phyloP scores from a whole-genome alignment of 176 grass and related monocot species.

The Triticum timopheevii region DNA sequence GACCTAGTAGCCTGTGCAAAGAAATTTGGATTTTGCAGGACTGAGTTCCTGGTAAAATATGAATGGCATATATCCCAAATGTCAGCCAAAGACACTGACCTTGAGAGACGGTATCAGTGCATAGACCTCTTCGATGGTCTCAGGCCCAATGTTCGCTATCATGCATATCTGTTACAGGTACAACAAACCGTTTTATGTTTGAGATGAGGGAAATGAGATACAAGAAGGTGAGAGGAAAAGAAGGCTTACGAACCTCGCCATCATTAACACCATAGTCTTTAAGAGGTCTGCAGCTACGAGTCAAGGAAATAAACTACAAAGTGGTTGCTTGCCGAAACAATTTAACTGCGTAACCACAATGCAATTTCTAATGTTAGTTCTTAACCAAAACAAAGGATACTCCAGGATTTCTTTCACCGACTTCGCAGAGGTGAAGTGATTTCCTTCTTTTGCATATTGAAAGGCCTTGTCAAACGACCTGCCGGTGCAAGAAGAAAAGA shows the following conservation, averaged over 20 bases:
- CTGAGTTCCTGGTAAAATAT: conserved; percentile 3
- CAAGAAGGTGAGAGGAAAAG: conserved; percentile 1
- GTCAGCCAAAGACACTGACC: conserved; percentile 51
- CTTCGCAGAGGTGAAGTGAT: conserved; percentile 50
- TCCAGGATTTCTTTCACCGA: conserved; percentile 68
- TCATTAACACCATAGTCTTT: conserved; percentile 66
- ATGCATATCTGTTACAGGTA: conserved; percentile 65
- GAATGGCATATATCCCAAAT: not conserved
- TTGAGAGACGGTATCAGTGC: conserved; percentile 88
- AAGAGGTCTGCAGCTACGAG: conserved; percentile 59
- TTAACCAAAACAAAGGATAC: conserved; percentile 63
- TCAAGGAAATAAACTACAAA: conserved; percentile 51
- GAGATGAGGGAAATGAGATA: conserved; percentile 15
- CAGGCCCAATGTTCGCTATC: conserved; percentile 83
- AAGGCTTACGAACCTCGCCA: conserved; percentile 66
- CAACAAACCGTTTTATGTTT: not conserved
- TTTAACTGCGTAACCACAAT: conserved; percentile 8
- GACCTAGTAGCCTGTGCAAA: conserved; percentile 52
- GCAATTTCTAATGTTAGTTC: not conserved
- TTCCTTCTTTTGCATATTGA: conserved; percentile 69
- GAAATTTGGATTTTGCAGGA: conserved; percentile 2
- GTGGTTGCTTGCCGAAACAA: conserved; percentile 17
- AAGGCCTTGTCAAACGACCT: conserved; percentile 92
- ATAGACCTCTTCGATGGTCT: conserved; percentile 88
- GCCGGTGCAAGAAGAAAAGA: conserved; percentile 23